A percentile compares a stretch with the other conserved stretches of the same genome.
Conservation (phyloP, 2,329 filamentous ascomycete species). For the Zelopaecilomyces penicillatus region DNA sequence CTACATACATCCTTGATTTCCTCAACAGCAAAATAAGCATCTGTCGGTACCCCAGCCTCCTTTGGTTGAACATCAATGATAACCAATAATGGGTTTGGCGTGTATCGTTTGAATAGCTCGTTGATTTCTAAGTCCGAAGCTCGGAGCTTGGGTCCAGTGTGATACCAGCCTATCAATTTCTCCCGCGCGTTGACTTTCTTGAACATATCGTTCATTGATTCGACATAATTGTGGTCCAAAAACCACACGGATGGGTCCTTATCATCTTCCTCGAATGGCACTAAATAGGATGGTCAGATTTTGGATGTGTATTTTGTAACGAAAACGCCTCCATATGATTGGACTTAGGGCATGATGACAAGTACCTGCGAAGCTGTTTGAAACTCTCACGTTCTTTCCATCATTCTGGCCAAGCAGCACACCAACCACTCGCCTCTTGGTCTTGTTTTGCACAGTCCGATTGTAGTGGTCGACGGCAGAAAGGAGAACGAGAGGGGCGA, state of each 20-base stretch:
- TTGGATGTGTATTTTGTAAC: too few relatives aligned
- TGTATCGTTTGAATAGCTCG: constrained; percentile 98
- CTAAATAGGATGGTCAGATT: constrained; percentile 36
- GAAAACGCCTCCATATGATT: neutral
- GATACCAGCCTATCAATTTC: constrained; percentile 99
- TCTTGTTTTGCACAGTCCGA: constrained; percentile 79
- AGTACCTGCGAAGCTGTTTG: constrained; percentile 95
- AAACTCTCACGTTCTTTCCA: constrained; percentile 91
- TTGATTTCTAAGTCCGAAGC: constrained; percentile 98
- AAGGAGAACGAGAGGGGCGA: constrained; percentile 94
- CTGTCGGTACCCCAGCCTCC: constrained; percentile 93
- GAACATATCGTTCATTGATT: constrained; percentile 99
- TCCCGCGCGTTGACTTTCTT: constrained; percentile 99
- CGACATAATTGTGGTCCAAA: constrained; percentile 97
- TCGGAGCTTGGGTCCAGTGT: constrained; percentile 92
- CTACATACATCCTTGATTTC: constrained; percentile 89
- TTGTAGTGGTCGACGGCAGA: constrained; percentile 98
- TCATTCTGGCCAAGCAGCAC: constrained; percentile 93
- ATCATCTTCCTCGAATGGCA: constrained; percentile 97
- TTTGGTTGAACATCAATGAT: constrained; percentile 99
- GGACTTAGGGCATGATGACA: constrained; percentile 7
- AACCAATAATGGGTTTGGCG: constrained; percentile 87
- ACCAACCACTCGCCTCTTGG: constrained; percentile 79
- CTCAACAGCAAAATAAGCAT: constrained; percentile 98
- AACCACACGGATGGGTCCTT: constrained; percentile 99